phyloP scores from a whole-genome alignment of 805 yeast genomes.

The Starmerella sirachaensis region DNA sequence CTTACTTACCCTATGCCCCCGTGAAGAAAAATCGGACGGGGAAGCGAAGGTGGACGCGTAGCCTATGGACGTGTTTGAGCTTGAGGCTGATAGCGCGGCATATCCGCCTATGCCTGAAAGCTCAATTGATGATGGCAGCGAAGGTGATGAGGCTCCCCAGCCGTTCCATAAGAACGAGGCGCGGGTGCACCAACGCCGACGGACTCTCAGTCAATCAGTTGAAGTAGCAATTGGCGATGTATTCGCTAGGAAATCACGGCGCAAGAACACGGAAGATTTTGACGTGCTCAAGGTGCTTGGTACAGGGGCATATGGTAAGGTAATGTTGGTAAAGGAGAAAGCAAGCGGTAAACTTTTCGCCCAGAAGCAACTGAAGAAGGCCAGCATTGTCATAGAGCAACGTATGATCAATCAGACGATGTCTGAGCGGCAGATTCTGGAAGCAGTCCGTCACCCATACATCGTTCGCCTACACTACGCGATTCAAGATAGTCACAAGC shows the following conservation, averaged over 20 bases:
- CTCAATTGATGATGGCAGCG: not conserved
- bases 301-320: conserved; percentile 82
- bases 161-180: not conserved
- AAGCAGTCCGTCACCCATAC: conserved; percentile 62
- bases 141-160: not conserved
- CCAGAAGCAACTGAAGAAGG: conserved; percentile 75
- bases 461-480: conserved; percentile 75
- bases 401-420: conserved; percentile 63
- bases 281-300: conserved; percentile 69
- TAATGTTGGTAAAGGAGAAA: conserved; percentile 57
- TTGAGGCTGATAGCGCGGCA: conserved; percentile 13
- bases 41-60: too few species aligned
- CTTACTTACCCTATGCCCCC: too few species aligned
- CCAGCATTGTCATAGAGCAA: conserved; percentile 52
- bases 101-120: not conserved
- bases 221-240: conserved; percentile 37
- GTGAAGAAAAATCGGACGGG: too few species aligned
- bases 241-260: conserved; percentile 15
- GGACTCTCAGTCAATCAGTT: conserved; percentile 28
- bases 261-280: conserved; percentile 40
- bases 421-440: conserved; percentile 64
- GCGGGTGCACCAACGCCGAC: conserved; percentile 15
- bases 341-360: conserved; percentile 59
- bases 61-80: conserved; percentile 20
- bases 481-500: conserved; percentile 64